These are phyloP conservation scores for Cardiosporidium cionae DNA, from an alignment of 169 alveolate genomes.

Conservation along the genomic window DNA sequence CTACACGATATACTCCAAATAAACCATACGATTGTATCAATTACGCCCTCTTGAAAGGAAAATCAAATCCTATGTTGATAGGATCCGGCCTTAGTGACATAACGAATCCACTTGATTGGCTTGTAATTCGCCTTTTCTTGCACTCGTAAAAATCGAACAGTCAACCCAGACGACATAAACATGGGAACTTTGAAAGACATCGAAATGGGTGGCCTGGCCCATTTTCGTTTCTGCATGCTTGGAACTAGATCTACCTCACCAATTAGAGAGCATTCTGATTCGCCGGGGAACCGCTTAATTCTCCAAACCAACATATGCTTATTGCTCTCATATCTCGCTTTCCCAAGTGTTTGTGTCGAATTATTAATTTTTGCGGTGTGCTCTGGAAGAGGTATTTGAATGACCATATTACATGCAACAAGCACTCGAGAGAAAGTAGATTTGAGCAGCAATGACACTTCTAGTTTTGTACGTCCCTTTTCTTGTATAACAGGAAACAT, in stretches of 20 bases:
- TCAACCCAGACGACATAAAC: constrained; percentile 82
- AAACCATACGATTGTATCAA: no score
- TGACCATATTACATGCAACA: background rate
- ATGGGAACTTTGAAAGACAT: constrained; percentile 80
- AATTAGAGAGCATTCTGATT: background rate
- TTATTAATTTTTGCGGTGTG: background rate
- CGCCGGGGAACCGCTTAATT: background rate
- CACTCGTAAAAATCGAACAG: constrained; percentile 66
- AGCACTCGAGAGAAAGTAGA: background rate
- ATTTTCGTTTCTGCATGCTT: constrained; percentile 1
- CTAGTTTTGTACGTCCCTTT: background rate
- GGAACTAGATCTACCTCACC: background rate
- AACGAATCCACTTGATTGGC: constrained; percentile 80
- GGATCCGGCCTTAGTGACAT: constrained; percentile 81
- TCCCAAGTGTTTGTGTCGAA: background rate
- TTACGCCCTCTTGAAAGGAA: no score
- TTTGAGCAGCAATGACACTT: background rate
- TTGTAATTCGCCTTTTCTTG: constrained; percentile 76
- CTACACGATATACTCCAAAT: no score
- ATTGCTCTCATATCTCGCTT: background rate
- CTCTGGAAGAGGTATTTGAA: background rate
- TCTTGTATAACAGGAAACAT: background rate
- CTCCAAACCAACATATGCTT: background rate
- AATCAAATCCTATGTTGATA: constrained; percentile 73
- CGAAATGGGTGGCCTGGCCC: constrained; percentile 81